Base-by-base conservation (phyloP, 352 stramenopile genomes). In the Discostella stelligera region DNA sequence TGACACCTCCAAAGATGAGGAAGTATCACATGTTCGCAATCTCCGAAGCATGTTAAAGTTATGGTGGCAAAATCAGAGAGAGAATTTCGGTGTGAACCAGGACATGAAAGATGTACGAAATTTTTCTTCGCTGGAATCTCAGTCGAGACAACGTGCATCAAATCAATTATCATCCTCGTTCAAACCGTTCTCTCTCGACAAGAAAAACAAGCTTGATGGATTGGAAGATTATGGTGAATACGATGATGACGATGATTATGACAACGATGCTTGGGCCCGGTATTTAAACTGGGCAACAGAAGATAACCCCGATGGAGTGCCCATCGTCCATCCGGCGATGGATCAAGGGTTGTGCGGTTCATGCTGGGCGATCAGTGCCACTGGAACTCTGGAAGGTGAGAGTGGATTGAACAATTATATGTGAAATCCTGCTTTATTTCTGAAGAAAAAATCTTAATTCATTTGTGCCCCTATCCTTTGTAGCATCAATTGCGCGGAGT, bases 361-460 rank as follows among this genome's bases (percentile, higher is more conserved):
- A 37, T 99, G 97, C 91, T 99, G 97, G 96, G 95, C 96, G n/a
- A 98, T 99, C 83, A 98, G 95, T 25, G 94, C 97, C 2, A 98
- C 96, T 1, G 97, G 97, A 4, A 95, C 95, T 0, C 91, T 99
- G 23, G 97, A 99, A 37, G 50, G 50, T 58, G 50, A 58, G 50
- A 32, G 37, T 14, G 7, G 7, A 44, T 13, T 32, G 27, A 32
- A 32, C 2, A 32, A 32, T 6, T 6, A 32, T 32, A 32, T 44
- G 13, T 44, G 3, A 8, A 11, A 44, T 44, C 7, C 37, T 2
- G 37, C 7, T 44, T 44, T 14, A 44, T 44, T 44, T 3, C 7
- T 8, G 27, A 32, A 5, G 27, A 32, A 32, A 5, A 44, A 10
- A 44, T 44, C 7, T 14, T 44, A 44, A 44, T 44, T 3, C 13